A percentile compares a stretch with the other conserved stretches of the same genome.
Evolutionary conservation across 768 basidiomycete species (phyloP).

Genomic region (Pleurotus pulmonarius): DNA sequence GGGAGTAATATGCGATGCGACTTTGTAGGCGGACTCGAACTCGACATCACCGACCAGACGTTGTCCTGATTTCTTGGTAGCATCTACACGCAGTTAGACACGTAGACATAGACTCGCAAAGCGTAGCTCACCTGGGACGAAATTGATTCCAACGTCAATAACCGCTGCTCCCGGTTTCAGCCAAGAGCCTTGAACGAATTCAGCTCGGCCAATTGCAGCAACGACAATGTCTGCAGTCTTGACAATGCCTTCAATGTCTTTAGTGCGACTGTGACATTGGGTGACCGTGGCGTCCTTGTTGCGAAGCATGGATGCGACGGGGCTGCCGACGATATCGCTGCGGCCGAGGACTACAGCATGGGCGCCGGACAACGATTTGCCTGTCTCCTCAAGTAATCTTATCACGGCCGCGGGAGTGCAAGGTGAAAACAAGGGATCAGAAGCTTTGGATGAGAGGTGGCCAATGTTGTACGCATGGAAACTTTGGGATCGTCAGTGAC

Average conservation of each 20-base stretch:
- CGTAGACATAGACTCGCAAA: neutral
- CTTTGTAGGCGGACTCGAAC: slow-evolving; percentile 66
- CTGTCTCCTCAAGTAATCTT: slow-evolving; percentile 85
- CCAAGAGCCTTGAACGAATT: slow-evolving; percentile 92
- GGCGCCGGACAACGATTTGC: slow-evolving; percentile 69
- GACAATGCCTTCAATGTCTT: slow-evolving; percentile 77
- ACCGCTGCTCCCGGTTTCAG: slow-evolving; percentile 93
- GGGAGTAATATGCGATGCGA: slow-evolving; percentile 91
- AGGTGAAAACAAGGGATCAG: slow-evolving; percentile 85
- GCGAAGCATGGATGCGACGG: slow-evolving; percentile 87
- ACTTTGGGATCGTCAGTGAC: slow-evolving; percentile 33
- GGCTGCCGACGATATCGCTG: slow-evolving; percentile 96
- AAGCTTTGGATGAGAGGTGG: slow-evolving; percentile 85
- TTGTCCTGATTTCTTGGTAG: slow-evolving; percentile 90
- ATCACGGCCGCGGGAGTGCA: slow-evolving; percentile 96
- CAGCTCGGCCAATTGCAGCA: slow-evolving; percentile 93
- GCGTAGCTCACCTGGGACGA: slow-evolving; percentile 65
- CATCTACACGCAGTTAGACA: slow-evolving; percentile 41
- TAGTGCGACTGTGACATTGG: slow-evolving; percentile 92
- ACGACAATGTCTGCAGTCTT: slow-evolving; percentile 88
- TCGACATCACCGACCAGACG: slow-evolving; percentile 96
- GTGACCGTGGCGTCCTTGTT: slow-evolving; percentile 94
- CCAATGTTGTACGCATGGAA: slow-evolving; percentile 99
- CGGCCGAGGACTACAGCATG: slow-evolving; percentile 92
- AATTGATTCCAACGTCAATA: slow-evolving; percentile 98